A percentile compares a stretch with the other conserved stretches of the same genome.
Evolutionary conservation across 257 asterid species (phyloP).

Genomic region (Solanum clarkiae): DNA sequence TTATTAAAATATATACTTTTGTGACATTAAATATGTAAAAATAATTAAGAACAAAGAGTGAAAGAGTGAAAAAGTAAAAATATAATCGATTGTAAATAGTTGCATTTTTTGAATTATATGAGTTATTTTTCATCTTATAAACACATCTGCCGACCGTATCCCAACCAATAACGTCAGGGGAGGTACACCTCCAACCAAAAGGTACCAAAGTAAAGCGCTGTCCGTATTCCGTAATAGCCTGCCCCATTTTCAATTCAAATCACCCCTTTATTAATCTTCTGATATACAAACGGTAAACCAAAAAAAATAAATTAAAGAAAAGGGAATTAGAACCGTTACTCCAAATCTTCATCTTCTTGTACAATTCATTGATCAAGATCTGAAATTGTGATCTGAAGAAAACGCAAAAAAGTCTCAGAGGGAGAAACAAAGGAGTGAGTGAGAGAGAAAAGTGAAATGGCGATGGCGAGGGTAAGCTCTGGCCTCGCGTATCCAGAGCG

Average conservation of each 20-base stretch:
- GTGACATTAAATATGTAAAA: too few relatives aligned
- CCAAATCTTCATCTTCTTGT: background rate
- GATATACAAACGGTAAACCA: background rate
- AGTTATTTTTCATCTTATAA: too few relatives aligned
- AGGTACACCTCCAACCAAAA: background rate
- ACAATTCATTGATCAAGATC: background rate
- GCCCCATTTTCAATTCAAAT: background rate
- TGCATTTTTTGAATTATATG: too few relatives aligned
- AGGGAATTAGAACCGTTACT: background rate
- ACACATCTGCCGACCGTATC: background rate
- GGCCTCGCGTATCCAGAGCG: constrained; percentile 93
- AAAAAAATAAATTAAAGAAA: background rate
- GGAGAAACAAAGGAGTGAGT: background rate
- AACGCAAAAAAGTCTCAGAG: background rate
- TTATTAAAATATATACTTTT: too few relatives aligned
- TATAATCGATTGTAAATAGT: too few relatives aligned
- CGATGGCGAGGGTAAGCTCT: constrained; percentile 56
- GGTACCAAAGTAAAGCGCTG: background rate
- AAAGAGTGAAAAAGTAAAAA: too few relatives aligned
- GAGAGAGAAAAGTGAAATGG: constrained; percentile 8
- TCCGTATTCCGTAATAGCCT: background rate
- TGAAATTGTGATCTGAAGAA: background rate
- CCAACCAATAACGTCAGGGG: background rate
- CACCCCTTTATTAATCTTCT: background rate
- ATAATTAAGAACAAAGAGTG: too few relatives aligned